A percentile compares a stretch with the other conserved stretches of the same genome.
Evolutionary conservation across 108 stramenopile genomes (phyloP).

Genomic region (Nitzschia putrida): DNA sequence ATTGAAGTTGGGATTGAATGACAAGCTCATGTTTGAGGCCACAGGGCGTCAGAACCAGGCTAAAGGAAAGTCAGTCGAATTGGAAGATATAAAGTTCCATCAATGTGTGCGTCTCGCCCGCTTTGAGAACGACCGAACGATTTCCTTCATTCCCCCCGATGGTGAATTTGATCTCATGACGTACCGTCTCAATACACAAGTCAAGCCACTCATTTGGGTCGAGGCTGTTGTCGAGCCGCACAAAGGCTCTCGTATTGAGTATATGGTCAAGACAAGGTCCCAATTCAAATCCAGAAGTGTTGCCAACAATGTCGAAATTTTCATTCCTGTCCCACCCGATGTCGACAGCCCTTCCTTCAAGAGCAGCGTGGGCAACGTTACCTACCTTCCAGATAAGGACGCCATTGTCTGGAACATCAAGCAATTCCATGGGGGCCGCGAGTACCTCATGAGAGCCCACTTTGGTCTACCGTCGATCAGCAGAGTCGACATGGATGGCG

Average conservation of each 20-base stretch:
- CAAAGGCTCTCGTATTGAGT: slow-evolving; percentile 94
- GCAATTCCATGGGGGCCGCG: slow-evolving; percentile 92
- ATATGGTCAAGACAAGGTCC: slow-evolving; percentile 99
- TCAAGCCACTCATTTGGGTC: slow-evolving; percentile 99
- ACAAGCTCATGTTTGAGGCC: slow-evolving; percentile 97
- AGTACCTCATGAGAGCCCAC: slow-evolving; percentile 98
- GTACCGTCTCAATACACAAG: slow-evolving; percentile 97
- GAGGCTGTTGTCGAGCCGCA: slow-evolving; percentile 98
- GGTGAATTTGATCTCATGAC: slow-evolving; percentile 99
- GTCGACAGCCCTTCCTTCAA: slow-evolving; percentile 99
- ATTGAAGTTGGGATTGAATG: slow-evolving; percentile 97
- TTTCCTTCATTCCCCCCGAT: slow-evolving; percentile 99
- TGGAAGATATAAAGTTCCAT: slow-evolving; percentile 99
- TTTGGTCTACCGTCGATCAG: slow-evolving; percentile 97
- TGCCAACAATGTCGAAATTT: slow-evolving; percentile 99
- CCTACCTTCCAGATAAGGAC: slow-evolving; percentile 97
- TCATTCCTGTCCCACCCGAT: slow-evolving; percentile 98
- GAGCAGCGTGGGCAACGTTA: slow-evolving; percentile 92
- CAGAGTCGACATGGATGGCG: slow-evolving; percentile 72
- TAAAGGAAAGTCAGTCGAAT: slow-evolving; percentile 91
- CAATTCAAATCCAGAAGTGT: slow-evolving; percentile 97
- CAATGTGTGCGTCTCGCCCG: slow-evolving; percentile 98
- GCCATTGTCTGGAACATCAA: slow-evolving; percentile 98
- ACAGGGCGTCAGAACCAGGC: slow-evolving; percentile 65
- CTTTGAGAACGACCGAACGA: slow-evolving; percentile 99